phyloP scores from a whole-genome alignment of 805 yeast genomes.

The Blastobotrys peoriensis region DNA sequence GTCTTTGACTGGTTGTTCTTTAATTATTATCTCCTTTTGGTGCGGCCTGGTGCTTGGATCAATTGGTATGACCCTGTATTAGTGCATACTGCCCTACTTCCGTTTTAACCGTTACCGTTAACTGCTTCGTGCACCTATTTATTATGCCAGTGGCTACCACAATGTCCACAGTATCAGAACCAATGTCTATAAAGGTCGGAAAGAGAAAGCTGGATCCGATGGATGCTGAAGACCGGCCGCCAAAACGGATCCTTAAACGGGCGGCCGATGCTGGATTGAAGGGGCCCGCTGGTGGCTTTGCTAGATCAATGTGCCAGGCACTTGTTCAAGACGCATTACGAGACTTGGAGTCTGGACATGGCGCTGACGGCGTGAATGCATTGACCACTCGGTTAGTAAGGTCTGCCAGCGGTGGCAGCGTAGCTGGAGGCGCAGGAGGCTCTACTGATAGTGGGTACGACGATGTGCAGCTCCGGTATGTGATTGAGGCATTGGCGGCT shows the following conservation, averaged over 20 bases:
- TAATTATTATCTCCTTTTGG: too few species aligned
- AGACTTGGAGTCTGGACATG: not conserved
- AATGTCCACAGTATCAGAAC: not conserved
- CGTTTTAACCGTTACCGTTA: too few species aligned
- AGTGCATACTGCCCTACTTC: too few species aligned
- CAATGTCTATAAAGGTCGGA: not conserved
- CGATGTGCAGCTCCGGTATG: conserved; percentile 40
- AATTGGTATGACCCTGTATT: too few species aligned
- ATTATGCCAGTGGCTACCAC: not conserved
- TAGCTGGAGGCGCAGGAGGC: too few species aligned
- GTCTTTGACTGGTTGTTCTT: too few species aligned
- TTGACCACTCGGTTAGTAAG: not conserved
- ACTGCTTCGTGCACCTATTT: too few species aligned
- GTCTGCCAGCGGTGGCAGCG: not conserved
- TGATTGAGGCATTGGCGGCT: conserved; percentile 53
- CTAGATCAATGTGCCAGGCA: not conserved
- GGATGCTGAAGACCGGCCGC: not conserved
- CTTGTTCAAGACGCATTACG: not conserved
- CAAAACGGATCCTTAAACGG: too few species aligned
- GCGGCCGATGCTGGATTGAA: too few species aligned
- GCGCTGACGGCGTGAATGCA: not conserved
- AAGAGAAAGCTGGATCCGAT: not conserved
- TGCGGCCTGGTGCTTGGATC: too few species aligned
- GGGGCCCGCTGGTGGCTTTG: not conserved
- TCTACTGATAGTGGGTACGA: not conserved